Conservation (phyloP, 1,284 basidiomycete genomes). For the Stygiomarasmius scandens region DNA sequence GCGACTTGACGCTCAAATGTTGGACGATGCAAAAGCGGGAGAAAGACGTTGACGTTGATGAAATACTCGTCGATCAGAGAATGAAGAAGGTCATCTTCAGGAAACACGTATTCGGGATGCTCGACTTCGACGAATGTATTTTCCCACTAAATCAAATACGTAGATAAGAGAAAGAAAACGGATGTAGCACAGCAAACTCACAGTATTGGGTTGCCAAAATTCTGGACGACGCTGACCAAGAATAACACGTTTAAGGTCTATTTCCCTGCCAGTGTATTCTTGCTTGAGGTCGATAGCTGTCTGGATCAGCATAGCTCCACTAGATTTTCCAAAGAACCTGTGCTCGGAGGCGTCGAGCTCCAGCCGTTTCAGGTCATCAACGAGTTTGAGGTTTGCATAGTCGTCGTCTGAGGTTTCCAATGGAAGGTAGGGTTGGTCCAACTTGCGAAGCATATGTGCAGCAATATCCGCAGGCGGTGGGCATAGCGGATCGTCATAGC, state of each 20-base stretch:
- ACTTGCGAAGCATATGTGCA: conserved; percentile 33
- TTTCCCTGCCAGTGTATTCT: conserved; percentile 45
- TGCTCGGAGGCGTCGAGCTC: conserved; percentile 36
- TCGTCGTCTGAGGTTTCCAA: conserved; percentile 33
- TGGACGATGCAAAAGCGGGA: conserved; percentile 77
- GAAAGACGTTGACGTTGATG: conserved; percentile 56
- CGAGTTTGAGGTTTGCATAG: conserved; percentile 35
- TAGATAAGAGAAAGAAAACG: background rate
- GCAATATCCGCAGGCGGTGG: conserved; percentile 26
- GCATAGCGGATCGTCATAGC: background rate
- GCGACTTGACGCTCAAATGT: conserved; percentile 65
- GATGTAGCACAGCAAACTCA: conserved; percentile 32
- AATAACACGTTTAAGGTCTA: conserved; percentile 20
- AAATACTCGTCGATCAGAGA: conserved; percentile 67
- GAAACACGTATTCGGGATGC: conserved; percentile 45
- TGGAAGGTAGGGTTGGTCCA: conserved; percentile 5
- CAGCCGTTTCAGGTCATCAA: conserved; percentile 39
- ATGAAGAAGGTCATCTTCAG: conserved; percentile 46
- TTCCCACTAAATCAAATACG: conserved; percentile 42
- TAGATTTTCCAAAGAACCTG: conserved; percentile 76
- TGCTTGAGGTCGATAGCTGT: conserved; percentile 69
- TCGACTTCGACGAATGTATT: conserved; percentile 32
- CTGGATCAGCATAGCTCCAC: conserved; percentile 65
- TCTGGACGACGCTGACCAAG: conserved; percentile 31
- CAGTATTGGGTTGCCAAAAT: conserved; percentile 43